Percentiles rank a stretch among this genome's conserved stretches.
These are phyloP conservation scores for Pseudomicrostroma phylloplanum DNA, from an alignment of 1,284 basidiomycete species.

Conservation along the genomic window DNA sequence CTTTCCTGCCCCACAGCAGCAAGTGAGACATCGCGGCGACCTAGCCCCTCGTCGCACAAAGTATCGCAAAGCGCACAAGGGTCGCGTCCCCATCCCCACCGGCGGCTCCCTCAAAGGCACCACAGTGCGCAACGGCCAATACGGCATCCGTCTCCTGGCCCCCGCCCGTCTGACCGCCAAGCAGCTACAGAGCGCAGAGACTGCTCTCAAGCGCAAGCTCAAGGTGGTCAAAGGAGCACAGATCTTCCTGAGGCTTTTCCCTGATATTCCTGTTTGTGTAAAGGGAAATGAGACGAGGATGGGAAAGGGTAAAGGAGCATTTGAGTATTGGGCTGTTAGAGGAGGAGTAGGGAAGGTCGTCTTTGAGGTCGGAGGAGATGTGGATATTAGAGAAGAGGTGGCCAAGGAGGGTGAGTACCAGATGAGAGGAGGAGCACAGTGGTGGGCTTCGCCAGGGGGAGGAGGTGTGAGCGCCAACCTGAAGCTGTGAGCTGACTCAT, in stretches of 20 bases:
- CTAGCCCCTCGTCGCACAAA: constrained; percentile 76
- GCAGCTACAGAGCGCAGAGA: constrained; percentile 78
- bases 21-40: constrained; percentile 56
- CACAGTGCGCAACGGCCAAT: constrained; percentile 82
- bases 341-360: constrained; percentile 86
- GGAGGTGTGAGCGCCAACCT: not conserved
- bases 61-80: constrained; percentile 80
- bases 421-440: not conserved
- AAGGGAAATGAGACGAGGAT: constrained; percentile 99
- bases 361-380: constrained; percentile 82
- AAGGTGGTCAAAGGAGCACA: constrained; percentile 85
- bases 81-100: constrained; percentile 58
- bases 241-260: constrained; percentile 84
- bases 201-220: constrained; percentile 81
- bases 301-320: constrained; percentile 81
- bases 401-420: constrained; percentile 79
- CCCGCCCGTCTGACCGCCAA: constrained; percentile 82
- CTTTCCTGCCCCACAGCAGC: constrained; percentile 12
- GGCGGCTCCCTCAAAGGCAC: constrained; percentile 93
- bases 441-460: too few species aligned
- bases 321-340: constrained; percentile 53
- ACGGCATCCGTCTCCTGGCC: constrained; percentile 81
- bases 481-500: not conserved
- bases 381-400: constrained; percentile 80
- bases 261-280: constrained; percentile 92